phyloP scores from a whole-genome alignment of 495 filamentous ascomycete genomes.

The Parachaetomium inaequale region DNA sequence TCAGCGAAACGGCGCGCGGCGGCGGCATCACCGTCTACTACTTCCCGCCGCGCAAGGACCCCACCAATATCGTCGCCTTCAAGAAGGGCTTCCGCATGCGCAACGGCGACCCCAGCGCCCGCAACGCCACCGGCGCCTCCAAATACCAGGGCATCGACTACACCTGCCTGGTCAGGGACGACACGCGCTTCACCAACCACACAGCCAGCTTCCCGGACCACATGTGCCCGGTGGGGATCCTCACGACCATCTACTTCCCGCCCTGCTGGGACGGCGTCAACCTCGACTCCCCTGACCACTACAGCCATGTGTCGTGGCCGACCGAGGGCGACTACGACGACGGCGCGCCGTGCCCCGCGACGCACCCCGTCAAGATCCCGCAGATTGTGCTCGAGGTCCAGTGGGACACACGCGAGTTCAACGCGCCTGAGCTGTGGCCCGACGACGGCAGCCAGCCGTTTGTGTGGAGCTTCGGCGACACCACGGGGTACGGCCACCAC shows the following conservation, averaged over 20 bases:
- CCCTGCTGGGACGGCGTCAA: slow-evolving; percentile 2
- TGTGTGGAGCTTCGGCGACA: slow-evolving; percentile 19
- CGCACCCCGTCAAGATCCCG: slow-evolving; percentile 59
- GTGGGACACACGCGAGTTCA: slow-evolving; percentile 42
- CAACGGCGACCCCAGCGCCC: not conserved
- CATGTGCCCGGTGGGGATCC: not conserved
- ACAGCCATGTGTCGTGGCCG: not conserved
- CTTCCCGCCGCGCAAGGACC: not conserved
- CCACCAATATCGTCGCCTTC: not conserved
- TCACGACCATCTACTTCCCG: slow-evolving; percentile 1
- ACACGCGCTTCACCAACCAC: not conserved
- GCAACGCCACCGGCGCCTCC: not conserved
- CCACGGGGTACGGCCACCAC: slow-evolving; percentile 45
- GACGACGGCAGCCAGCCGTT: slow-evolving; percentile 25
- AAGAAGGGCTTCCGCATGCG: not conserved
- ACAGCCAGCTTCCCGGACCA: not conserved
- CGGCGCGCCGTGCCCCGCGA: slow-evolving; percentile 52
- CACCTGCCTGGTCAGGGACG: not conserved
- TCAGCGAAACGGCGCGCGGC: not conserved
- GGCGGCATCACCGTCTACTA: not conserved
- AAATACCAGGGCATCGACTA: not conserved
- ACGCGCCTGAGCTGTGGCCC: slow-evolving; percentile 40
- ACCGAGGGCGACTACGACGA: slow-evolving; percentile 37
- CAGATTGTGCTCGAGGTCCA: slow-evolving; percentile 64
- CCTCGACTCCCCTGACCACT: not conserved